phyloP scores from a whole-genome alignment of 495 filamentous ascomycete genomes.

The Aspergillus carlsbadensis region DNA sequence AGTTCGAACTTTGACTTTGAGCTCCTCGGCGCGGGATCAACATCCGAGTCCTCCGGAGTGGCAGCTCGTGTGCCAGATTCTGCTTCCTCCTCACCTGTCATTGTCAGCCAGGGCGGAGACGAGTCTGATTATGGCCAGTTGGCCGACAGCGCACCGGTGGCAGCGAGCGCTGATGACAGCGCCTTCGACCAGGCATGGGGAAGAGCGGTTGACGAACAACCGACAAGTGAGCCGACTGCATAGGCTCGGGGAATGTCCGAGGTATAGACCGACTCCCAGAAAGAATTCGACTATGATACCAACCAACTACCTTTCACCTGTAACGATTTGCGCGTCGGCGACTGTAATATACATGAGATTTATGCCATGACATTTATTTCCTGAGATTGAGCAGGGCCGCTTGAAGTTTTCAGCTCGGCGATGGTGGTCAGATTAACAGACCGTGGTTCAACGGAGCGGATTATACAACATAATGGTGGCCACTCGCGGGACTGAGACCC shows the following conservation, averaged over 20 bases:
- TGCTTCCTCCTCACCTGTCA: conserved; percentile 24
- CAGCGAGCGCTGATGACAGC: conserved; percentile 19
- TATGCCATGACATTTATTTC: background rate
- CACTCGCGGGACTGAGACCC: too few relatives aligned
- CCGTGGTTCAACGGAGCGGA: too few relatives aligned
- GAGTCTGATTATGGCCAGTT: conserved; percentile 4
- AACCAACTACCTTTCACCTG: background rate
- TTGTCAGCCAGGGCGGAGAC: conserved; percentile 25
- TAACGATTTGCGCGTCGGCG: background rate
- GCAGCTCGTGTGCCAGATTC: conserved; percentile 22
- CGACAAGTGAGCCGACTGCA: conserved; percentile 2
- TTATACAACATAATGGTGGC: too few relatives aligned
- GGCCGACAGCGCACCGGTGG: background rate
- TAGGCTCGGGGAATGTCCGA: background rate
- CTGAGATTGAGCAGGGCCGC: background rate
- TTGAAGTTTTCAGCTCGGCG: too few relatives aligned
- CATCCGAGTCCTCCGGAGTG: conserved; percentile 8
- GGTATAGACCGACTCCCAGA: background rate
- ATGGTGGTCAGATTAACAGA: too few relatives aligned
- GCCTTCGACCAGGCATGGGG: conserved; percentile 47
- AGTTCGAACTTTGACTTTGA: conserved; percentile 85
- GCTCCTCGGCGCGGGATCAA: conserved; percentile 33
- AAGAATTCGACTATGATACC: background rate
- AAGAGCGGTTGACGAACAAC: conserved; percentile 35
- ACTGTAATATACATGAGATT: conserved; percentile 4